Percentiles rank a stretch among this genome's conserved stretches.
Conservation (phyloP, 2,329 filamentous ascomycete genomes). For the Colletotrichum sp. region DNA sequence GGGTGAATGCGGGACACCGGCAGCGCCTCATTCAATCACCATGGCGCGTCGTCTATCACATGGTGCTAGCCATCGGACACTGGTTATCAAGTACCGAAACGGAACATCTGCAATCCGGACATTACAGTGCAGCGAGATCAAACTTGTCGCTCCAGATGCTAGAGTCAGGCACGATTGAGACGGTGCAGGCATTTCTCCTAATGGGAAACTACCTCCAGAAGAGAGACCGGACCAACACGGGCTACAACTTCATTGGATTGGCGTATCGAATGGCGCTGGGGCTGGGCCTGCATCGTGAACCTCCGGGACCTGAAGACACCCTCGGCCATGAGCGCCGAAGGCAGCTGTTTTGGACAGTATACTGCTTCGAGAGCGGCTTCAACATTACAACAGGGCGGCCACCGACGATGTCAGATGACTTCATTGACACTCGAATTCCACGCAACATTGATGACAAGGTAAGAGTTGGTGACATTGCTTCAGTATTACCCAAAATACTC, state of each 20-base stretch:
- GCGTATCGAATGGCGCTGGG: constrained; percentile 55
- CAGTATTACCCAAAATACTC: background rate
- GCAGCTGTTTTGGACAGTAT: constrained; percentile 43
- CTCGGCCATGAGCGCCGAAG: constrained; percentile 39
- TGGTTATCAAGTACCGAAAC: constrained; percentile 32
- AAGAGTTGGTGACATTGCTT: background rate
- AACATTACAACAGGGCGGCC: constrained; percentile 53
- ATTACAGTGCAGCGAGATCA: constrained; percentile 33
- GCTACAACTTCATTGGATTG: constrained; percentile 57
- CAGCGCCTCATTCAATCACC: background rate
- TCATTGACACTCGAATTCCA: constrained; percentile 46
- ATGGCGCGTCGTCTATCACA: constrained; percentile 29
- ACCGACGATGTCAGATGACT: constrained; percentile 42
- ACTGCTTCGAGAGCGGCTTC: constrained; percentile 51
- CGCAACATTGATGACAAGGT: constrained; percentile 50
- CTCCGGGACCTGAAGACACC: constrained; percentile 34
- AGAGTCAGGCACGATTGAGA: constrained; percentile 48
- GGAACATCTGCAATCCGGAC: constrained; percentile 1
- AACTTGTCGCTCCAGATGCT: constrained; percentile 46
- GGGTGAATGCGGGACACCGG: constrained; percentile 23
- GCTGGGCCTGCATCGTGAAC: constrained; percentile 54
- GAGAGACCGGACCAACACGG: constrained; percentile 54
- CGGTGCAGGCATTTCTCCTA: constrained; percentile 50
- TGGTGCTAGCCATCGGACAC: constrained; percentile 42
- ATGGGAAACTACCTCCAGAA: constrained; percentile 57